Conservation (phyloP, 1,284 basidiomycete genomes). For the Earliella scabrosa region DNA sequence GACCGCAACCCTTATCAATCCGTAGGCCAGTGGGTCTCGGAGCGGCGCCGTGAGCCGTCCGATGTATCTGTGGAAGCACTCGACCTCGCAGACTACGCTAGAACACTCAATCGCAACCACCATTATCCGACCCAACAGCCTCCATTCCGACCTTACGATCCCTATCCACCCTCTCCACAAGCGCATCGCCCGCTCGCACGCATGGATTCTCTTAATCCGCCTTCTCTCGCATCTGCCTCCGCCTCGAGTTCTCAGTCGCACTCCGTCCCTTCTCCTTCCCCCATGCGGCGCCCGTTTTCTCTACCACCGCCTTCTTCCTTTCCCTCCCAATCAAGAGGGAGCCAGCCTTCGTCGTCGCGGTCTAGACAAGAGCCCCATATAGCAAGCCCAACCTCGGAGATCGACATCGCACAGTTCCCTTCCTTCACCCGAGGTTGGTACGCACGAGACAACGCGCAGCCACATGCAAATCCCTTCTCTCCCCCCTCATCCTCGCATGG, state of each 20-base stretch:
- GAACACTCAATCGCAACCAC: conserved; percentile 46
- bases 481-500: conserved; percentile 19
- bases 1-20: conserved; percentile 9
- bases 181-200: conserved; percentile 43
- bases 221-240: conserved; percentile 54
- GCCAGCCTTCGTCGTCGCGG: conserved; percentile 28
- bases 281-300: conserved; percentile 49
- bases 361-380: conserved; percentile 19
- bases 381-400: conserved; percentile 39
- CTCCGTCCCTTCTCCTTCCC: conserved; percentile 34
- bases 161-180: conserved; percentile 44
- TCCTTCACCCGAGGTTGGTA: conserved; percentile 67
- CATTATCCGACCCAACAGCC: conserved; percentile 30
- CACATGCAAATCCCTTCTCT: conserved; percentile 23
- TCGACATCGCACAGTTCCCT: conserved; percentile 65
- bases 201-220: conserved; percentile 42
- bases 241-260: conserved; percentile 42
- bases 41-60: conserved; percentile 50
- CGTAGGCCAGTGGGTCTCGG: conserved; percentile 28
- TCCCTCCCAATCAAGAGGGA: conserved; percentile 23
- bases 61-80: conserved; percentile 70
- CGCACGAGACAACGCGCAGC: conserved; percentile 28
- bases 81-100: conserved; percentile 70
- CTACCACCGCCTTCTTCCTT: conserved; percentile 43
- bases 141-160: conserved; percentile 34